A percentile compares a stretch with the other conserved stretches of the same genome.
Evolutionary conservation across 805 yeast genomes (phyloP).

Genomic region (Sugiyamaella smithiae): DNA sequence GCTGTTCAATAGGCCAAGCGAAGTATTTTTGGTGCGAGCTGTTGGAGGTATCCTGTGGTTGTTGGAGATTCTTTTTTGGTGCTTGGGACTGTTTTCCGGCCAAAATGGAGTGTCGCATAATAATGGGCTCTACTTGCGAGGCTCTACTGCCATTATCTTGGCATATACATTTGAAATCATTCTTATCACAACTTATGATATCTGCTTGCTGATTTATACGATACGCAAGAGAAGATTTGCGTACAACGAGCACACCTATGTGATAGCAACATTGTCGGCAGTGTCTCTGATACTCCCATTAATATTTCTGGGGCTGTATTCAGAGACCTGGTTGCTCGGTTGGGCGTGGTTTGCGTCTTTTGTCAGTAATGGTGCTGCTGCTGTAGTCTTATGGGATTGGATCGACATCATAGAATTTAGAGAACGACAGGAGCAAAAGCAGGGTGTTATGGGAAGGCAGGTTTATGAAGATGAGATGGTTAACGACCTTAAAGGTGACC

Average conservation of each 20-base stretch:
- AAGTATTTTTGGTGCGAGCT: constrained; percentile 33
- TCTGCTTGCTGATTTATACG: constrained; percentile 39
- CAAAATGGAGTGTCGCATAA: background rate
- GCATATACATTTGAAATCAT: constrained; percentile 34
- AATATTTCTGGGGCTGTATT: constrained; percentile 34
- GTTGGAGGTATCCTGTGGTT: constrained; percentile 36
- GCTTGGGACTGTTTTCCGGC: constrained; percentile 23
- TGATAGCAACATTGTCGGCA: constrained; percentile 48
- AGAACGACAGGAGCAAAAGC: constrained; percentile 49
- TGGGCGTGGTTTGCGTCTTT: constrained; percentile 50
- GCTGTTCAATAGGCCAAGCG: constrained; percentile 36
- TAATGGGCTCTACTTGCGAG: background rate
- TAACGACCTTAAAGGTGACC: constrained; percentile 1
- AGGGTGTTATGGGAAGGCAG: constrained; percentile 61
- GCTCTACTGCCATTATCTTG: constrained; percentile 18
- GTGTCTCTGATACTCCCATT: constrained; percentile 39
- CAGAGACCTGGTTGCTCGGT: constrained; percentile 42
- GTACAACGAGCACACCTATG: constrained; percentile 45
- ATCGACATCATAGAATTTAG: constrained; percentile 50
- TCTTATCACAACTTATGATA: constrained; percentile 34
- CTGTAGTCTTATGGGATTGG: constrained; percentile 67
- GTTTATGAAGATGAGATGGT: constrained; percentile 39
- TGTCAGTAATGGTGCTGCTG: constrained; percentile 48
- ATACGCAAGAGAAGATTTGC: constrained; percentile 43
- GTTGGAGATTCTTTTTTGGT: constrained; percentile 31